These are phyloP conservation scores for Bolboschoenus planiculmis DNA, from an alignment of 176 grass and related monocot species.

Conservation along the genomic window DNA sequence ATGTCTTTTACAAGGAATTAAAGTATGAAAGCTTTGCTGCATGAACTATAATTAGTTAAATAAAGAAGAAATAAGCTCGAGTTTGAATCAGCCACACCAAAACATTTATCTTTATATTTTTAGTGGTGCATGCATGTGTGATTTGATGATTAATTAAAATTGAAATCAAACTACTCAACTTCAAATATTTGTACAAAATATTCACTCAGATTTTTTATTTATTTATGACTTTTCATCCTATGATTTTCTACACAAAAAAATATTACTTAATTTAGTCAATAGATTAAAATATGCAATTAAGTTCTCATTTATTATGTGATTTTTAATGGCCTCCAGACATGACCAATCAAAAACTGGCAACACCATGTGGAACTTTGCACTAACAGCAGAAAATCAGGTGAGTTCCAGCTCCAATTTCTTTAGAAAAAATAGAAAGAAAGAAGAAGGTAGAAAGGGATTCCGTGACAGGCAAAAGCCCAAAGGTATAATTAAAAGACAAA, in stretches of 20 bases:
- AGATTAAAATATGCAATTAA: too few relatives aligned
- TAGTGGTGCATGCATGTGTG: too few relatives aligned
- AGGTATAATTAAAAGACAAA: not conserved
- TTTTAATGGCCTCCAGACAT: not conserved
- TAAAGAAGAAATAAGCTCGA: not conserved
- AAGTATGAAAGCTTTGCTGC: not conserved
- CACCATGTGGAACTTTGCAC: not conserved
- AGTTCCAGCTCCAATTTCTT: not conserved
- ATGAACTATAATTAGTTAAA: not conserved
- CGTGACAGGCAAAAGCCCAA: not conserved
- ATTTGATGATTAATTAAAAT: too few relatives aligned
- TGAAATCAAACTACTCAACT: too few relatives aligned
- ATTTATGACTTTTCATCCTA: too few relatives aligned
- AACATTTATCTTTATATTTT: too few relatives aligned
- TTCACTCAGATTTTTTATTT: too few relatives aligned
- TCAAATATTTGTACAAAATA: too few relatives aligned
- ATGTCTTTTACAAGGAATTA: not conserved
- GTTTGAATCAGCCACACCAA: too few relatives aligned
- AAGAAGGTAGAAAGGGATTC: not conserved
- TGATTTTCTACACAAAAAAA: too few relatives aligned
- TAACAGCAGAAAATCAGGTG: not conserved
- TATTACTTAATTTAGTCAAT: too few relatives aligned
- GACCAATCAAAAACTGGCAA: not conserved
- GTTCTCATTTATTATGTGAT: not conserved
- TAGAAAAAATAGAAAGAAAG: not conserved